Conservation (phyloP, 352 stramenopile genomes). For the Globisporangium megalacanthum region DNA sequence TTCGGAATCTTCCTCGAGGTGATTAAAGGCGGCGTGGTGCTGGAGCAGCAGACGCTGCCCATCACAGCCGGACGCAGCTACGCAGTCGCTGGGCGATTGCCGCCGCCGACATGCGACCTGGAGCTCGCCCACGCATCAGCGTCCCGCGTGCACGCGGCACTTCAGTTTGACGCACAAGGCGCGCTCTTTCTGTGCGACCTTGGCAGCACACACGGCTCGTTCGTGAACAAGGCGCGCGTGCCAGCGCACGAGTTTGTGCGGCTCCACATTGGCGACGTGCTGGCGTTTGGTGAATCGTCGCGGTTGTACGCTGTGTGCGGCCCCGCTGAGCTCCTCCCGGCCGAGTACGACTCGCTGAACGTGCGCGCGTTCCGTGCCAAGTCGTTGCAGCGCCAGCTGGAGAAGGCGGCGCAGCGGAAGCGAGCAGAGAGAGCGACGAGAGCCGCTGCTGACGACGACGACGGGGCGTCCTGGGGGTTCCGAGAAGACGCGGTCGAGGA, state of each 20-base stretch:
- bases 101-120: conserved; percentile 49
- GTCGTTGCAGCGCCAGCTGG: conserved; percentile 14
- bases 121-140: conserved; percentile 70
- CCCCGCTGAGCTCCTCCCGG: conserved; percentile 52
- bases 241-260: conserved; percentile 39
- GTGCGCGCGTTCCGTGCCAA: conserved; percentile 30
- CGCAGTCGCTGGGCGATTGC: conserved; percentile 24
- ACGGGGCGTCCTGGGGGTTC: conserved; percentile 75
- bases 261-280: conserved; percentile 76
- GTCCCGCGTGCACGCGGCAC: conserved; percentile 62
- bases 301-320: conserved; percentile 76
- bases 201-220: conserved; percentile 78
- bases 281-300: conserved; percentile 87
- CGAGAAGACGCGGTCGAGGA: conserved; percentile 70
- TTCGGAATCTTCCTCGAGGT: conserved; percentile 62
- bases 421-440: conserved; percentile 6
- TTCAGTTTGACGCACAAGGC: conserved; percentile 65
- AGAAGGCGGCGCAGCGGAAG: conserved; percentile 7
- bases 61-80: conserved; percentile 26
- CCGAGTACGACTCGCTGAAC: conserved; percentile 72
- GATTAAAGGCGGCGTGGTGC: conserved; percentile 53
- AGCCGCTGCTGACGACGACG: conserved; percentile 13
- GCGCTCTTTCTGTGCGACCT: conserved; percentile 72
- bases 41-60: conserved; percentile 40
- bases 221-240: conserved; percentile 77